Conservation (phyloP, 192 early-diverging fungal genomes). For the Umbelopsis vinacea region DNA sequence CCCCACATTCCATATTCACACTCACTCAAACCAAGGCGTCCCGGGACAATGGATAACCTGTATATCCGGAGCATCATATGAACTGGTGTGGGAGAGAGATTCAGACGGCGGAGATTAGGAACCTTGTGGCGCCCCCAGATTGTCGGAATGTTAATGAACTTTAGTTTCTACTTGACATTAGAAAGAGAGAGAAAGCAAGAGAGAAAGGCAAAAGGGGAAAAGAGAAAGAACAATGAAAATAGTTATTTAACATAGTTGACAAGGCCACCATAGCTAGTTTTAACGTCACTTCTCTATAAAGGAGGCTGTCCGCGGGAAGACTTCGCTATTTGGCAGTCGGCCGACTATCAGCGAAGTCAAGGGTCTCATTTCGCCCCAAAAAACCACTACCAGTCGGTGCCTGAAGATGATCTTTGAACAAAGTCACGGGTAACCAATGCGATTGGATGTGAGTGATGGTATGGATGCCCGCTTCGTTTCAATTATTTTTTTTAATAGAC, state of each 20-base stretch:
- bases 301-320: neutral
- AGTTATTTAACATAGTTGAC: conserved; percentile 11
- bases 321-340: neutral
- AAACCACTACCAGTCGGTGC: neutral
- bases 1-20: too few species aligned
- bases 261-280: neutral
- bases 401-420: neutral
- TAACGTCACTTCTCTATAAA: neutral
- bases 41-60: too few species aligned
- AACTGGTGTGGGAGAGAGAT: neutral
- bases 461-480: neutral
- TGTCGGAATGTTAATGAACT: neutral
- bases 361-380: neutral
- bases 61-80: neutral
- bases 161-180: neutral
- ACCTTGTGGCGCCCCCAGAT: conserved; percentile 13
- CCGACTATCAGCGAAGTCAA: neutral
- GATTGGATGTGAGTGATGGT: neutral
- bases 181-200: neutral
- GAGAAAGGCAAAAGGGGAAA: neutral
- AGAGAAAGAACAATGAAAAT: neutral
- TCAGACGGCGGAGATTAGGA: neutral
- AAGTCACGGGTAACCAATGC: neutral
- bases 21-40: too few species aligned
- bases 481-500: conserved; percentile 1